Conservation (phyloP, 371 early-diverging fungal species). For the Actinomortierella wolfii region DNA sequence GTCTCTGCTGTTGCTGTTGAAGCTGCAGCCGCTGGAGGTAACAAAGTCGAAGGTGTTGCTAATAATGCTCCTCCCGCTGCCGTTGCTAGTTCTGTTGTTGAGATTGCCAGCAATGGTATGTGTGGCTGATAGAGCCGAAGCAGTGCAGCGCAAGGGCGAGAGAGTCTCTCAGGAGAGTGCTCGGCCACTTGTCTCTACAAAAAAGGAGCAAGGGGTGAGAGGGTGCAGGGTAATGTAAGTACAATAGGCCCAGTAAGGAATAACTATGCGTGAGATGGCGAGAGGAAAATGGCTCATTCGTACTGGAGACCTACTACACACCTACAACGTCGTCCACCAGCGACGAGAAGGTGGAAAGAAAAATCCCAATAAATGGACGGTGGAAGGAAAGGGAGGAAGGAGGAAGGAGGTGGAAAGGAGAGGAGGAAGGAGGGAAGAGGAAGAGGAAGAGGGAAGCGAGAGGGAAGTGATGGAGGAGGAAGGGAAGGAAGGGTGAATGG, state of each 20-base stretch:
- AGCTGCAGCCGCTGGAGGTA: constrained; percentile 11
- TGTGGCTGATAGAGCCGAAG: constrained; percentile 1
- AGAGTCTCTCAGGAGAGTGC: too few relatives aligned
- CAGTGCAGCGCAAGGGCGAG: too few relatives aligned
- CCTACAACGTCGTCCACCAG: too few relatives aligned
- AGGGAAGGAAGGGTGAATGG: too few relatives aligned
- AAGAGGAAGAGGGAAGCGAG: not conserved
- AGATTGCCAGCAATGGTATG: constrained; percentile 5
- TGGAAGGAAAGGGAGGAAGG: not conserved
- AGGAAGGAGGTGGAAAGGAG: not conserved
- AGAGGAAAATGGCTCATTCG: too few relatives aligned
- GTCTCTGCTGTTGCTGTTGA: not conserved
- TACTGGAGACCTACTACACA: too few relatives aligned
- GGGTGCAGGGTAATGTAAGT: too few relatives aligned
- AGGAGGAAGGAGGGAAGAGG: not conserved
- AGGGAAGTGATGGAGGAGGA: not conserved
- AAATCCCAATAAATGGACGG: constrained; percentile 6
- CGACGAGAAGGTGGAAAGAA: too few relatives aligned
- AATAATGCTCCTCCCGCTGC: constrained; percentile 12
- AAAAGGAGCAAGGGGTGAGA: too few relatives aligned
- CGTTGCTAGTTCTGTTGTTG: constrained; percentile 16
- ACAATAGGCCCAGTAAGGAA: too few relatives aligned
- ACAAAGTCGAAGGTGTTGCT: constrained; percentile 8
- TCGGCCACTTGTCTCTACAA: too few relatives aligned
- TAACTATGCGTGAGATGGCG: too few relatives aligned